phyloP scores from a whole-genome alignment of 371 early-diverging fungal genomes.

The Apophysomyces sp. region DNA sequence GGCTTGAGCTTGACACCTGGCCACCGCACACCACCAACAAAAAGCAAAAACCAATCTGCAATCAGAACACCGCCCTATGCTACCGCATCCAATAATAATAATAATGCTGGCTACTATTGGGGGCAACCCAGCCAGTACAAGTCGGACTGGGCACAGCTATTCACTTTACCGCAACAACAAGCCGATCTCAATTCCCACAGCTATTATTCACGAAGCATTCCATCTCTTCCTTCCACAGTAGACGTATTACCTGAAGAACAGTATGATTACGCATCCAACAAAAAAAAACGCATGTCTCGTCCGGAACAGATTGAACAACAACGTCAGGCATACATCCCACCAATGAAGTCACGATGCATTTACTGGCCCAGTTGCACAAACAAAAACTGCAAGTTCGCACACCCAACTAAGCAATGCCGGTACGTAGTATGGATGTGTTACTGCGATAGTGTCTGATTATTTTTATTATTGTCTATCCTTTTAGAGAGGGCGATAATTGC shows the following conservation, averaged over 20 bases:
- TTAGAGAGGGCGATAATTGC: constrained; percentile 49
- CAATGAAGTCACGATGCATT: constrained; percentile 49
- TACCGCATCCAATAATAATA: background rate
- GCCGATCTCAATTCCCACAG: background rate
- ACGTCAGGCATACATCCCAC: constrained; percentile 30
- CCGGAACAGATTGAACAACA: constrained; percentile 38
- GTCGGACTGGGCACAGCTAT: background rate
- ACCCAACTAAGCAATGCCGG: constrained; percentile 52
- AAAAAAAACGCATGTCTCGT: constrained; percentile 34
- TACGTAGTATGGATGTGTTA: constrained; percentile 17
- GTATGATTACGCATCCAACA: background rate
- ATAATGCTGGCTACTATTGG: background rate
- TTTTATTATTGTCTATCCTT: background rate
- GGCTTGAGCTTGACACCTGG: background rate
- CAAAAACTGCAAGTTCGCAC: constrained; percentile 59
- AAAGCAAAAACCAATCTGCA: background rate
- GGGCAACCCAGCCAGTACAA: background rate
- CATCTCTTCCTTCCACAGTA: background rate
- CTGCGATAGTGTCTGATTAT: background rate
- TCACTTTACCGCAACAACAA: background rate
- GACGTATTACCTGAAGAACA: background rate
- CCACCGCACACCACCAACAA: background rate
- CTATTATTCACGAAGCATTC: background rate
- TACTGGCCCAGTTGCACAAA: constrained; percentile 62
- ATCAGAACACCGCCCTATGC: background rate